Conservation (phyloP, 768 basidiomycete genomes). For the Macrolepiota albuminosa region DNA sequence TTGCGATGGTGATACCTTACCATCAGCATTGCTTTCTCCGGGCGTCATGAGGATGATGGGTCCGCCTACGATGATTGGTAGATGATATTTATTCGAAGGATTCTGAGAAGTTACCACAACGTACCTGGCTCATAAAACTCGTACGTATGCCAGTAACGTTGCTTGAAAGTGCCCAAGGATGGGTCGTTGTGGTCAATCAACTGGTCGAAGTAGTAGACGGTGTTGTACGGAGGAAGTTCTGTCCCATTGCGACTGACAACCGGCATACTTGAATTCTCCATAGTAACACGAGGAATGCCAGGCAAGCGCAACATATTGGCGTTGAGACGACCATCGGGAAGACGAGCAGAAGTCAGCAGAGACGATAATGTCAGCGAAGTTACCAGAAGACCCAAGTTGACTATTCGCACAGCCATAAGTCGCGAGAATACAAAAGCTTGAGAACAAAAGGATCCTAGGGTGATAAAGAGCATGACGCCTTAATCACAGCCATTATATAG, state of each 20-base stretch:
- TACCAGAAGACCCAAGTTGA: conserved; percentile 19
- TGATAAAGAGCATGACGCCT: background rate
- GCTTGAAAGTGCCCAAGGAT: conserved; percentile 69
- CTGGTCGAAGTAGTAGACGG: conserved; percentile 53
- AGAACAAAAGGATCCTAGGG: background rate
- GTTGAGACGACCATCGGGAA: conserved; percentile 36
- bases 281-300: conserved; percentile 27
- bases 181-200: conserved; percentile 52
- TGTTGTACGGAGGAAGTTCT: conserved; percentile 38
- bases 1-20: conserved; percentile 19
- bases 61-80: conserved; percentile 32
- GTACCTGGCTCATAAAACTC: conserved; percentile 57
- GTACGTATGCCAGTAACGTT: conserved; percentile 68
- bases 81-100: background rate
- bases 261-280: conserved; percentile 23
- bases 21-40: conserved; percentile 56
- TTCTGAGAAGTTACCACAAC: background rate
- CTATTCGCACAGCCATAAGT: conserved; percentile 2
- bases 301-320: conserved; percentile 38
- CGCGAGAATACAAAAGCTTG: background rate
- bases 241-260: conserved; percentile 42
- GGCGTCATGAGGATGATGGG: conserved; percentile 65
- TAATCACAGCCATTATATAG: conserved; percentile 5
- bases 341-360: conserved; percentile 18
- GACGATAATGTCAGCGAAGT: conserved; percentile 16